Evolutionary conservation across 352 stramenopile species (phyloP).

Genomic region (Globisporangium canariense): DNA sequence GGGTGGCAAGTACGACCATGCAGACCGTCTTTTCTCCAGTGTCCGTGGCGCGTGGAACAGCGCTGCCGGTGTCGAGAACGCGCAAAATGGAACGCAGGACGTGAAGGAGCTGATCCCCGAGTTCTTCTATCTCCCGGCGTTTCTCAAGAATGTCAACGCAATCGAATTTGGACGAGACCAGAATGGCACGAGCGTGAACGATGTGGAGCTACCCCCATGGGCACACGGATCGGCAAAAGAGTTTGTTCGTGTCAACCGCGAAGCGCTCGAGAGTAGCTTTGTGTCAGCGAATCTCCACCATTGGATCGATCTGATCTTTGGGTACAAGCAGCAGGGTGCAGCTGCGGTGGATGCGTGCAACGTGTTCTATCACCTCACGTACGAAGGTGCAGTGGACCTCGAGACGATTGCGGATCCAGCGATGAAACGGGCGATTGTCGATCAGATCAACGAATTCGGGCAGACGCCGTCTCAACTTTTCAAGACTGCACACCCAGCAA

Average conservation of each 20-base stretch:
- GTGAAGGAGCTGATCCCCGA: slow-evolving; percentile 99
- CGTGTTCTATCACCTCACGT: slow-evolving; percentile 98
- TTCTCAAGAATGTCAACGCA: slow-evolving; percentile 95
- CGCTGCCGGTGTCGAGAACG: slow-evolving; percentile 52
- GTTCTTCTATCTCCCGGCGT: slow-evolving; percentile 95
- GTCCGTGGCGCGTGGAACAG: slow-evolving; percentile 92
- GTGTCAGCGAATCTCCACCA: slow-evolving; percentile 95
- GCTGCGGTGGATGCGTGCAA: slow-evolving; percentile 94
- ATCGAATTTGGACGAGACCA: slow-evolving; percentile 92
- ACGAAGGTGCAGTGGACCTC: slow-evolving; percentile 96
- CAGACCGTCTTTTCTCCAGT: slow-evolving; percentile 96
- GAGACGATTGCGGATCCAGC: slow-evolving; percentile 69
- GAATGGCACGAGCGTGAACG: slow-evolving; percentile 78
- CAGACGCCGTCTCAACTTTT: slow-evolving; percentile 96
- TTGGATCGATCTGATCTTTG: slow-evolving; percentile 99
- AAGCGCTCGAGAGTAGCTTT: slow-evolving; percentile 94
- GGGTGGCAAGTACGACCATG: slow-evolving; percentile 96
- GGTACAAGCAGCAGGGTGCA: slow-evolving; percentile 93
- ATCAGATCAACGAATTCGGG: slow-evolving; percentile 98
- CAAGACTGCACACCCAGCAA: slow-evolving; percentile 65
- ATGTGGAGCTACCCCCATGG: slow-evolving; percentile 94
- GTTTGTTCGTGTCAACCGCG: slow-evolving; percentile 95
- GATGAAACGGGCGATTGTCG: slow-evolving; percentile 81
- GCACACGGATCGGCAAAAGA: slow-evolving; percentile 89
- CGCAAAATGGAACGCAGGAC: slow-evolving; percentile 88